Evolutionary conservation across 2,329 filamentous ascomycete genomes (phyloP).

Genomic region (Ilyonectria destructans): DNA sequence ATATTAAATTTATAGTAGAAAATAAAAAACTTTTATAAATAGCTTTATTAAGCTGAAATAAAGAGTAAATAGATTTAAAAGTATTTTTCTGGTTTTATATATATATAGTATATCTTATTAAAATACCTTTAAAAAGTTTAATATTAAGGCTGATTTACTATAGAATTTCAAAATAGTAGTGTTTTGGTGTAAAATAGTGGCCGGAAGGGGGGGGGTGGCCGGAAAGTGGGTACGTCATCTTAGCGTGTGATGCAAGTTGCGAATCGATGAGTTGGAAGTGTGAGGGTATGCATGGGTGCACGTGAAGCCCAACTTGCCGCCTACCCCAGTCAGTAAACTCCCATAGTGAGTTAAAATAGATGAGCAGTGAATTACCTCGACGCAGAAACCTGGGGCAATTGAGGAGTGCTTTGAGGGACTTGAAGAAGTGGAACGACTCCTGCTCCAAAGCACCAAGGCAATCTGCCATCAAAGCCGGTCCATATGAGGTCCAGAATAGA

Average conservation of each 20-base stretch:
- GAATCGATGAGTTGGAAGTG: constrained; percentile 42
- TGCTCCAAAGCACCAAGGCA: constrained; percentile 30
- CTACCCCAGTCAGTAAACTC: constrained; percentile 45
- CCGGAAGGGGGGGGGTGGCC: too few species aligned
- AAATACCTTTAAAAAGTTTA: too few species aligned
- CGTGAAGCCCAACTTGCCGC: constrained; percentile 61
- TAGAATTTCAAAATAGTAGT: too few species aligned
- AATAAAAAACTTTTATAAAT: too few species aligned
- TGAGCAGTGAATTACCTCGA: constrained; percentile 9
- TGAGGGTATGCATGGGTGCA: constrained; percentile 67
- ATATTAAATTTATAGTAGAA: too few species aligned
- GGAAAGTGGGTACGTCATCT: too few species aligned
- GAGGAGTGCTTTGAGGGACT: constrained; percentile 27
- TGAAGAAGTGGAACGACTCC: constrained; percentile 29
- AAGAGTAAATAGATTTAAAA: too few species aligned
- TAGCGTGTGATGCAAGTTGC: constrained; percentile 55
- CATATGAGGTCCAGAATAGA: constrained; percentile 57
- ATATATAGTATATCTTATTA: too few species aligned
- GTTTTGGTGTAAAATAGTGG: too few species aligned
- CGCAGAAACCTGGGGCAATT: not conserved
- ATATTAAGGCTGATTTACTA: too few species aligned
- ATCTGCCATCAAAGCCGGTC: constrained; percentile 45
- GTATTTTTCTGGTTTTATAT: too few species aligned
- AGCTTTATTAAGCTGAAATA: too few species aligned
- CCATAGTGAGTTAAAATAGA: rapidly evolving